Evolutionary conservation across 2,329 filamentous ascomycete genomes (phyloP).

Genomic region (Didymella exigua): DNA sequence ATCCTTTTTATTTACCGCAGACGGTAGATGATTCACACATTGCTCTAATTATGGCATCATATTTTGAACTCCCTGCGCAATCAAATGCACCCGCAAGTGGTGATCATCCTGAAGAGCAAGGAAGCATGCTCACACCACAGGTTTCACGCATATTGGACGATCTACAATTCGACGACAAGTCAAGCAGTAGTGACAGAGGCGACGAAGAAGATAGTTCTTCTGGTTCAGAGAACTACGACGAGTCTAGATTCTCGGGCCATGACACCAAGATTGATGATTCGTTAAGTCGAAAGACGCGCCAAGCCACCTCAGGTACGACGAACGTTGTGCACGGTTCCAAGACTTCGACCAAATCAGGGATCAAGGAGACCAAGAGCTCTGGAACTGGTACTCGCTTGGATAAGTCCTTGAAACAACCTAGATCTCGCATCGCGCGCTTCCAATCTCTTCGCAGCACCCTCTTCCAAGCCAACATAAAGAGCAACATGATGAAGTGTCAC

Average conservation of each 20-base stretch:
- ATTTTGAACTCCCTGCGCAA: conserved; percentile 39
- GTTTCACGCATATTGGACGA: conserved; percentile 39
- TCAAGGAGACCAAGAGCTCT: conserved; percentile 11
- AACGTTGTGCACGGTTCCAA: conserved; percentile 16
- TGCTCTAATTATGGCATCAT: conserved; percentile 40
- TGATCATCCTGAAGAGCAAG: conserved; percentile 20
- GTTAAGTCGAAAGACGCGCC: conserved; percentile 11
- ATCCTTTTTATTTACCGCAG: conserved; percentile 3
- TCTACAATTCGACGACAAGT: conserved; percentile 32
- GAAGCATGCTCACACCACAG: conserved; percentile 38
- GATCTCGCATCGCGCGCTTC: conserved; percentile 41
- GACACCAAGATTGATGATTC: conserved; percentile 16
- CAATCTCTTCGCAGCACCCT: conserved; percentile 44
- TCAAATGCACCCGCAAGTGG: conserved; percentile 20
- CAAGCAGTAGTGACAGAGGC: conserved; percentile 31
- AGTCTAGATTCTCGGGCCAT: conserved; percentile 12
- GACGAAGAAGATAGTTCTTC: conserved; percentile 4
- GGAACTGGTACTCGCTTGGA: conserved; percentile 5
- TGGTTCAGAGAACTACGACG: conserved; percentile 12
- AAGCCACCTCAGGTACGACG: conserved; percentile 8
- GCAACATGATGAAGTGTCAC: conserved; percentile 28
- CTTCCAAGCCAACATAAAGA: conserved; percentile 40
- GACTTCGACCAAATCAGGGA: conserved; percentile 15
- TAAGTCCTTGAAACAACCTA: conserved; percentile 20
- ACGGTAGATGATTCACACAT: conserved; percentile 5